Percentiles rank a stretch among this genome's conserved stretches.
These are phyloP conservation scores for Mesotaenium endlicherianum DNA, from an alignment of 139 green algal genomes.

Conservation along the genomic window DNA sequence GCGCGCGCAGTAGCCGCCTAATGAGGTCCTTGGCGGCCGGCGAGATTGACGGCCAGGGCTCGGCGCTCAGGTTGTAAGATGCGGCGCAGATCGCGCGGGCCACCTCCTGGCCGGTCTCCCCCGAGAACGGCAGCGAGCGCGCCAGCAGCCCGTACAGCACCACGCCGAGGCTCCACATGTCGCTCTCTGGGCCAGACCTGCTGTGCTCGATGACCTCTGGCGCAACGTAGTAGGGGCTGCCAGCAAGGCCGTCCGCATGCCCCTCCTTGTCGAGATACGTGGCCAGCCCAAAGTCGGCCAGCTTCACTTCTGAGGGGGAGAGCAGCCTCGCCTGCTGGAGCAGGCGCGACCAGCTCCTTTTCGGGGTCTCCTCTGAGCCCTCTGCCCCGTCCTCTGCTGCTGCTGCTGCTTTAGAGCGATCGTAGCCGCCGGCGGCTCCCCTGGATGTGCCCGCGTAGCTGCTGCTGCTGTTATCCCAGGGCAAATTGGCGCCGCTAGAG, in stretches of 20 bases:
- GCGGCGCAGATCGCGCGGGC: slow-evolving; percentile 57
- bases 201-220: slow-evolving; percentile 19
- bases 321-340: background rate
- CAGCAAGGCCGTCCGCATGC: slow-evolving; percentile 17
- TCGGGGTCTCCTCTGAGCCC: background rate
- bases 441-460: background rate
- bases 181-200: background rate
- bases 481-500: background rate
- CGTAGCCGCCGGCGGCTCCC: background rate
- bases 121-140: slow-evolving; percentile 30
- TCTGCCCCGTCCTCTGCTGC: background rate
- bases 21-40: slow-evolving; percentile 43
- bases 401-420: background rate
- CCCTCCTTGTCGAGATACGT: slow-evolving; percentile 59
- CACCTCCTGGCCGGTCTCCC: slow-evolving; percentile 61
- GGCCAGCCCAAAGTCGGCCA: slow-evolving; percentile 19
- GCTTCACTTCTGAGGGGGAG: slow-evolving; percentile 6
- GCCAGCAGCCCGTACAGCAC: slow-evolving; percentile 30
- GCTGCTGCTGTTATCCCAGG: background rate
- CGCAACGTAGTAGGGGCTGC: slow-evolving; percentile 27
- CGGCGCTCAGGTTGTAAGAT: too few relatives aligned
- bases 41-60: slow-evolving; percentile 46
- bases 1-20: slow-evolving; percentile 21
- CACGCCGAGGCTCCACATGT: slow-evolving; percentile 45
- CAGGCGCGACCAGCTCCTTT: background rate